These are phyloP conservation scores for Trypethelium eluteriae DNA, from an alignment of 495 filamentous ascomycete species.

Conservation along the genomic window DNA sequence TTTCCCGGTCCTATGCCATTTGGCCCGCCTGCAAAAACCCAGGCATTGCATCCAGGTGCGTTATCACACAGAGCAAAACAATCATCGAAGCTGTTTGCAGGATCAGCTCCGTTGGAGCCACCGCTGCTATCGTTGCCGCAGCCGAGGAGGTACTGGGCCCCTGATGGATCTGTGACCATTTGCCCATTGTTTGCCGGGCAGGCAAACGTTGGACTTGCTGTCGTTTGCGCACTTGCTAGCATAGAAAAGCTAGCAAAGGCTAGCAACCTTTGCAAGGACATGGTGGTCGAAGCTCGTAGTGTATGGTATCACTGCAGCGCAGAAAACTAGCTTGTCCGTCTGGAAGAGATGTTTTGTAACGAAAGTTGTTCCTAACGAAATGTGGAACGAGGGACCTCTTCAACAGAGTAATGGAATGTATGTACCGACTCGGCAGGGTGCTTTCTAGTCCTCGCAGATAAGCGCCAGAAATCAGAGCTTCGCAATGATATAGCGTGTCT, in stretches of 20 bases:
- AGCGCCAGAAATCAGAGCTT: too few relatives aligned
- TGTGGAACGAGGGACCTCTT: too few relatives aligned
- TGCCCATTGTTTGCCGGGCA: constrained; percentile 17
- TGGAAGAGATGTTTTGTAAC: too few relatives aligned
- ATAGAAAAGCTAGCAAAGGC: not conserved
- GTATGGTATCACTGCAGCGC: too few relatives aligned
- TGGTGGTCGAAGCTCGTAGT: not conserved
- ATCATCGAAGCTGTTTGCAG: constrained; percentile 13
- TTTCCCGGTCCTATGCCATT: constrained; percentile 20
- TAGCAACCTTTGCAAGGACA: not conserved
- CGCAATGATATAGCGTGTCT: too few relatives aligned
- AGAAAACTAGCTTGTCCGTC: too few relatives aligned
- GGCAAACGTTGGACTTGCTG: not conserved
- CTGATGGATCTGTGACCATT: constrained; percentile 14
- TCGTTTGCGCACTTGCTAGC: not conserved
- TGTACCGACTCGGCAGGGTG: too few relatives aligned
- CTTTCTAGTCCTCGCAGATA: too few relatives aligned
- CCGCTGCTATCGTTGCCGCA: constrained; percentile 12
- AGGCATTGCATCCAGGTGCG: constrained; percentile 13
- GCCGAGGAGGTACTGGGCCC: constrained; percentile 16
- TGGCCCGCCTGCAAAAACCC: constrained; percentile 14
- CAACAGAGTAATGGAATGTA: too few relatives aligned
- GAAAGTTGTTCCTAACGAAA: too few relatives aligned
- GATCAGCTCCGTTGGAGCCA: constrained; percentile 5
- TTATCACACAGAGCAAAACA: constrained; percentile 20